A percentile compares a stretch with the other conserved stretches of the same genome.
phyloP scores from a whole-genome alignment of 192 early-diverging fungal species.

The Coemansia sp. region DNA sequence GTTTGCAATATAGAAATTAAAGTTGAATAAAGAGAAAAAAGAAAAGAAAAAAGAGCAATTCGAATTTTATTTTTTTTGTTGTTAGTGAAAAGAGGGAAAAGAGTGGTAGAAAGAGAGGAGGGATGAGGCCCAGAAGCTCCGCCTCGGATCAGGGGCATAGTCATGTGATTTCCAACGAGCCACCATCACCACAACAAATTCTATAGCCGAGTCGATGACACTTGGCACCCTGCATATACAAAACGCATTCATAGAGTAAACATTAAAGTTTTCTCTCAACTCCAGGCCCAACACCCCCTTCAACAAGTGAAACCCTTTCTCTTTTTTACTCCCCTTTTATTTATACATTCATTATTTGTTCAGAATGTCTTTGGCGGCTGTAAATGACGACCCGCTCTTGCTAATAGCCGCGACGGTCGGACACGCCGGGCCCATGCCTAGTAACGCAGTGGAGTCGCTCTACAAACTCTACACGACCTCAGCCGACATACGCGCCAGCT shows the following conservation, averaged over 20 bases:
- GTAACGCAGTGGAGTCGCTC: background rate
- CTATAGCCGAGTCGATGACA: too few species aligned
- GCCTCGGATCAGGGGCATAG: too few species aligned
- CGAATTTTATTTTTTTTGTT: background rate
- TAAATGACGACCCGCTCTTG: constrained; percentile 22
- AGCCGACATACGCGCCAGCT: constrained; percentile 25
- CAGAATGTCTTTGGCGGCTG: background rate
- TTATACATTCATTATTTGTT: background rate
- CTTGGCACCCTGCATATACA: too few species aligned
- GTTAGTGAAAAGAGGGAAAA: background rate
- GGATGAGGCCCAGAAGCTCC: too few species aligned
- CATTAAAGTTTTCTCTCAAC: too few species aligned
- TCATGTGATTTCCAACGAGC: too few species aligned
- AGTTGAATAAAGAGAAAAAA: constrained; percentile 1
- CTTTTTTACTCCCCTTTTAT: background rate
- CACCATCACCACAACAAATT: too few species aligned
- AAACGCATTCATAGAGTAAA: too few species aligned
- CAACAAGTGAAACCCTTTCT: background rate
- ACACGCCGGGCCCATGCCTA: background rate
- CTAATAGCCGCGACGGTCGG: background rate
- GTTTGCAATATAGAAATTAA: background rate
- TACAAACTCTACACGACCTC: constrained; percentile 1
- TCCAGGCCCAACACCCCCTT: too few species aligned
- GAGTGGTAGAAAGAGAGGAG: too few species aligned
- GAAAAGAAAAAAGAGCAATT: background rate